Evolutionary conservation across 805 yeast species (phyloP), one percentile per base, ranked within the genome.

Genomic region (Candida xiaguanensis): DNA sequence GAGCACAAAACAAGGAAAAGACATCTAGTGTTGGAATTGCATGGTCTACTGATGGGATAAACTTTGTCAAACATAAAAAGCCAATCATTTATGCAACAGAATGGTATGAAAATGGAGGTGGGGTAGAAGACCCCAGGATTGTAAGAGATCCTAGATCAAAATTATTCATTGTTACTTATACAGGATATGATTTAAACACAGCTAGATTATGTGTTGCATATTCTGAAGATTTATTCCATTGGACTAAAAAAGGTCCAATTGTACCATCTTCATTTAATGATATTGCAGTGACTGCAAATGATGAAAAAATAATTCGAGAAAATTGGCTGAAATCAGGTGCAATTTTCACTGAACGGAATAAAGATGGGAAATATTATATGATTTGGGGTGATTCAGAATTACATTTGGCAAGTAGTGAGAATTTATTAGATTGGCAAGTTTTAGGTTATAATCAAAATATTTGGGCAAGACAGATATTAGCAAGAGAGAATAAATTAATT

Each of bases 271-370:
- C 51, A 29, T 65, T 70, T 70, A 40, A 51, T 18, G 70, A 65
- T 40, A 55, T 65, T 14, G 63, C 61, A 18, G 42, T 39, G n/a
- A 45, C 47, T 5, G 33, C 53, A 16, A 44, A 51, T 37, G 66
- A 62, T 8, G 39, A 39, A n/a, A 45, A 47, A 17, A 46, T 51
- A 19, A 58, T 63, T 11, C 47, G 71, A 16, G 37, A 50, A 18
- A 56, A 52, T 18, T 67, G 72, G 72, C 67, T 61, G 65, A 67
- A 67, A 46, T 58, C 65, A 13, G 73, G 70, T 2, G 71, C 72
- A 2, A 46, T 67, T 1, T 63, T 67, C 42, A 56, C 56, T 5
- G 67, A 66, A 28, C 46, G 36, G 23, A 51, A 52, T 34, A 41
- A 43, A 13, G 65, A 63, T 42, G 70, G 70, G 3, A 51, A 54